phyloP scores from a whole-genome alignment of 2,329 filamentous ascomycete genomes.

The Mollisia scopiformis region DNA sequence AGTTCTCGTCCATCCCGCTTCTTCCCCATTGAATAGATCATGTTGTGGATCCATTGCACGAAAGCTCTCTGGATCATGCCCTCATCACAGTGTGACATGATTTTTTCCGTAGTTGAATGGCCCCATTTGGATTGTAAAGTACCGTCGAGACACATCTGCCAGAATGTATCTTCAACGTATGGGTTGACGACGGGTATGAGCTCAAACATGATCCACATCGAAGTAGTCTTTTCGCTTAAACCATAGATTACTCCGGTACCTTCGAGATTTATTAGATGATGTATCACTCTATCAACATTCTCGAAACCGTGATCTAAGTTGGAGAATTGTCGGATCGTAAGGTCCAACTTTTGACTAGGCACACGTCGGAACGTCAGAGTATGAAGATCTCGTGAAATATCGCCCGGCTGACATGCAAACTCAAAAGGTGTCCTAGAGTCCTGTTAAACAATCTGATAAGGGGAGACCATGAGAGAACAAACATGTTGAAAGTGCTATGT shows the following conservation, averaged over 20 bases:
- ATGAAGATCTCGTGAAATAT: not conserved
- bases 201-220: not conserved
- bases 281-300: not conserved
- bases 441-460: not conserved
- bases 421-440: not conserved
- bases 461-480: not conserved
- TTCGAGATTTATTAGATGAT: not conserved
- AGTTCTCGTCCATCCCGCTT: not conserved
- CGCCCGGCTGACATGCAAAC: not conserved
- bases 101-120: not conserved
- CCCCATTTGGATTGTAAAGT: not conserved
- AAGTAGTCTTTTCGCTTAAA: not conserved
- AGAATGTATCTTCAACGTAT: not conserved
- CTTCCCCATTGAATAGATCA: not conserved
- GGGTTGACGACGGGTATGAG: not conserved
- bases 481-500: not conserved
- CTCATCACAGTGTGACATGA: not conserved
- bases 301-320: not conserved
- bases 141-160: not conserved
- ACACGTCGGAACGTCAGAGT: not conserved
- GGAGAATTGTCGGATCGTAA: not conserved
- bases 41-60: not conserved
- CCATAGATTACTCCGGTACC: not conserved
- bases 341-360: not conserved
- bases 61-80: not conserved